Percentiles rank a stretch among this genome's conserved stretches.
phyloP scores from a whole-genome alignment of 1,284 basidiomycete genomes.

The Boletus coffeatus region DNA sequence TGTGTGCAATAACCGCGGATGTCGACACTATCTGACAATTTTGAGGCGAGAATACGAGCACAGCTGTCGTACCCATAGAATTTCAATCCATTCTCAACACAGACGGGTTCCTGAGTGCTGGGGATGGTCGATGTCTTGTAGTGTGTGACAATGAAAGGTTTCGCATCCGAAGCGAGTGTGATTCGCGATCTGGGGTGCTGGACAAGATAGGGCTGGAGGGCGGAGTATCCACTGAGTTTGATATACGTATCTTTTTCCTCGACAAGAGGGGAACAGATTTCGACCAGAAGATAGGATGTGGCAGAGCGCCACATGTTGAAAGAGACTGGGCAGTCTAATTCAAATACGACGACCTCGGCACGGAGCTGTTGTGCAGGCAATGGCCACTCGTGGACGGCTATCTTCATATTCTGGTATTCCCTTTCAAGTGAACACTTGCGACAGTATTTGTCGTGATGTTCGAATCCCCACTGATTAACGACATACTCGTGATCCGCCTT shows the following conservation, averaged over 20 bases:
- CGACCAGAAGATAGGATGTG: slow-evolving; percentile 36
- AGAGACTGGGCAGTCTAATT: slow-evolving; percentile 35
- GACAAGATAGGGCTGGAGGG: slow-evolving; percentile 8
- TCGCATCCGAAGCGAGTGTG: slow-evolving; percentile 35
- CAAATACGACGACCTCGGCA: slow-evolving; percentile 38
- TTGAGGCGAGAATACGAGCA: slow-evolving; percentile 8
- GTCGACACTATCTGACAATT: slow-evolving; percentile 6
- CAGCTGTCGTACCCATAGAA: slow-evolving; percentile 21
- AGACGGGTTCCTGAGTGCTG: slow-evolving; percentile 19
- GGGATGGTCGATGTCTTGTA: slow-evolving; percentile 33
- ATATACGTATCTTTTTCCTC: slow-evolving; percentile 3
- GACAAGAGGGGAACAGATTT: slow-evolving; percentile 22
- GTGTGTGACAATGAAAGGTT: slow-evolving; percentile 36
- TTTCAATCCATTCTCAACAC: slow-evolving; percentile 33
- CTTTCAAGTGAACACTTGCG: slow-evolving; percentile 31
- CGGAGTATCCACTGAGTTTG: slow-evolving; percentile 9
- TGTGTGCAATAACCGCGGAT: slow-evolving; percentile 28
- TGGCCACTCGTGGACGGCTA: slow-evolving; percentile 45
- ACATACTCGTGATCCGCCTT: slow-evolving; percentile 3
- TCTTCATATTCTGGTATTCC: slow-evolving; percentile 24
- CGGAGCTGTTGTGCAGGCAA: slow-evolving; percentile 29
- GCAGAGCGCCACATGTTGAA: slow-evolving; percentile 42
- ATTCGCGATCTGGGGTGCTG: slow-evolving; percentile 25
- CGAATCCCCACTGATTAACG: background rate
- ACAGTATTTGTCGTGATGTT: slow-evolving; percentile 17